These are phyloP conservation scores for Saksenaea oblongispora DNA, from an alignment of 371 early-diverging fungal species.

Conservation along the genomic window DNA sequence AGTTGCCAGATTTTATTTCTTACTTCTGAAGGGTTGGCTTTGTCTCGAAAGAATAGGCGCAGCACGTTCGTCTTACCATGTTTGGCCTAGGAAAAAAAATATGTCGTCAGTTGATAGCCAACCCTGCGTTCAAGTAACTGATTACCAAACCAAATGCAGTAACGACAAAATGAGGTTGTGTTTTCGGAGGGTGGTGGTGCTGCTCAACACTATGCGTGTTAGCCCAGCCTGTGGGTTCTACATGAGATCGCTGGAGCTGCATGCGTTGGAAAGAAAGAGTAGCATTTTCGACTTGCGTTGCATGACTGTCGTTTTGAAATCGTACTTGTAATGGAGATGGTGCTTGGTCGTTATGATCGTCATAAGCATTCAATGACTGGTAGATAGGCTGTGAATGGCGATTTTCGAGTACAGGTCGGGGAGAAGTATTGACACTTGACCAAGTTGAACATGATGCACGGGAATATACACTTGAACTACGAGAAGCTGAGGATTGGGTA, in stretches of 20 bases:
- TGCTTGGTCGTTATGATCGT: conserved; percentile 6
- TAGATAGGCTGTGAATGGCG: not conserved
- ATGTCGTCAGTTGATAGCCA: not conserved
- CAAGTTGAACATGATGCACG: not conserved
- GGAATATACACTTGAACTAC: conserved; percentile 5
- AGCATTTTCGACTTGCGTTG: not conserved
- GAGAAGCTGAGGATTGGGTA: conserved; percentile 14
- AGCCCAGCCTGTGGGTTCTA: not conserved
- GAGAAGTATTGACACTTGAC: not conserved
- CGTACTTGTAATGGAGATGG: not conserved
- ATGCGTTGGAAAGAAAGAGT: not conserved
- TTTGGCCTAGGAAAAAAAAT: not conserved
- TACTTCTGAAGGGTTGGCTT: not conserved
- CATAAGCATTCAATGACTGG: conserved; percentile 16
- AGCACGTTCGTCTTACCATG: not conserved
- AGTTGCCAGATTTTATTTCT: not conserved
- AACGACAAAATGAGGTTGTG: conserved; percentile 14
- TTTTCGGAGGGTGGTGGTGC: not conserved
- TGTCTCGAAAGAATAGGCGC: not conserved
- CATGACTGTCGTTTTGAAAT: not conserved
- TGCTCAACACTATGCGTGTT: not conserved
- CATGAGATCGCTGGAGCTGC: not conserved
- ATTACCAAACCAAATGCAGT: conserved; percentile 15
- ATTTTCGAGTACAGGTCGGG: not conserved
- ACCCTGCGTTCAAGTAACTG: not conserved